Evolutionary conservation across 192 early-diverging fungal genomes (phyloP), one percentile per base, ranked within the genome.

Genomic region (Nowakowskiella sp.): DNA sequence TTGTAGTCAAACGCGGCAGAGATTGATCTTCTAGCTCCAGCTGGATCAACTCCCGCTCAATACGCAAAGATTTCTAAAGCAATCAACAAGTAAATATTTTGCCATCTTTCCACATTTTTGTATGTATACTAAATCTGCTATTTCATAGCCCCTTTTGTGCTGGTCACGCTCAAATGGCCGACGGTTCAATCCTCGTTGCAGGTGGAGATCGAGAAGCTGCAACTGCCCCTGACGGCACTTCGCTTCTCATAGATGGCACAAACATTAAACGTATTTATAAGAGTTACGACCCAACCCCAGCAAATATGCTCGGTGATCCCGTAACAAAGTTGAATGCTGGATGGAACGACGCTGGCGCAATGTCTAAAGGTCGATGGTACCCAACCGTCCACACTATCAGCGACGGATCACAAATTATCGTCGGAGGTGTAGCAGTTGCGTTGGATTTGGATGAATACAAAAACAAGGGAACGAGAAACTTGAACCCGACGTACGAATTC

Each of bases 101-200:
- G n/a, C n/a, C n/a, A n/a, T n/a, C n/a, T n/a, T n/a, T n/a, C n/a
- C n/a, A n/a, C n/a, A n/a, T n/a, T n/a, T n/a, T n/a, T n/a, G n/a
- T n/a, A n/a, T n/a, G n/a, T n/a, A n/a, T n/a, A n/a, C n/a, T n/a
- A n/a, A n/a, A n/a, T n/a, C n/a, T n/a, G n/a, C n/a, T n/a, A n/a
- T n/a, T n/a, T 25, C 52, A 7, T 19, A 49, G 53, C 47, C 8
- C 31, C 27, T 49, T 54, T 51, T 54, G 44, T 19, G 47, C 53
- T 8, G 53, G 53, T 19, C 49, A 51, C 23, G 53, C 53, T 24
- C 53, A 54, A 25, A 54, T 54, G 53, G 53, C 53, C 6, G 47
- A 54, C 53, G 53, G 53, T 4, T 13, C 16, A 36, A 50, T 54
- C 5, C 44, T 54, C 6, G 44, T 54, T 31, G 53, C 22, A 5